A percentile compares a stretch with the other conserved stretches of the same genome.
Evolutionary conservation across 2,329 filamentous ascomycete genomes (phyloP).

Genomic region (Neopestalotiopsis sp.): DNA sequence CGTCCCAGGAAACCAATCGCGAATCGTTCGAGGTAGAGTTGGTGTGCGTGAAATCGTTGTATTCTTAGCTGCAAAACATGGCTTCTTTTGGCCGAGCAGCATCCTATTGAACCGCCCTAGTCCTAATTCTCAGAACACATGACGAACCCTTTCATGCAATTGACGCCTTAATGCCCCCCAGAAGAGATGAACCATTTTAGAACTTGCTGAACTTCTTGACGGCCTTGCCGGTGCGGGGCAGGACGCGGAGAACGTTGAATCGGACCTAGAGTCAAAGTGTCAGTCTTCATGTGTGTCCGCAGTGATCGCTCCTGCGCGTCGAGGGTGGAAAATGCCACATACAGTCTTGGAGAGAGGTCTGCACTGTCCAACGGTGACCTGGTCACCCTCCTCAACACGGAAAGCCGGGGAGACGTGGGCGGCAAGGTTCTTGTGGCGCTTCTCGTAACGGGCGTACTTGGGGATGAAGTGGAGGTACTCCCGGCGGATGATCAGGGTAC

Average conservation of each 20-base stretch:
- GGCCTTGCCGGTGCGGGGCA: constrained; percentile 94
- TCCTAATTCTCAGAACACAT: constrained; percentile 41
- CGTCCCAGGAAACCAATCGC: constrained; percentile 1
- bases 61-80: constrained; percentile 38
- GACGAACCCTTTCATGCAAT: constrained; percentile 51
- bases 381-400: constrained; percentile 99
- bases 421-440: constrained; percentile 99
- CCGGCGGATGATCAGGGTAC: constrained; percentile 98
- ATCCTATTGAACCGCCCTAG: constrained; percentile 38
- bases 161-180: constrained; percentile 58
- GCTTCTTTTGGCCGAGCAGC: constrained; percentile 38
- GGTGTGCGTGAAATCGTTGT: constrained; percentile 28
- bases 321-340: constrained; percentile 5
- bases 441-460: constrained; percentile 99
- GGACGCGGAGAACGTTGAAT: constrained; percentile 99
- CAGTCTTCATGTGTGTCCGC: neutral
- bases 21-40: constrained; percentile 1
- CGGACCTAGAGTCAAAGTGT: constrained; percentile 68
- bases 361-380: constrained; percentile 99
- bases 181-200: constrained; percentile 64
- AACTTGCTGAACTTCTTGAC: constrained; percentile 99
- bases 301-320: neutral
- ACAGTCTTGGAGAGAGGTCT: constrained; percentile 99
- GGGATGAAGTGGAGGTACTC: constrained; percentile 99
- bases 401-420: constrained; percentile 99